Conservation (phyloP, 2,329 filamentous ascomycete genomes). For the Ceratocystis eucalypticola region DNA sequence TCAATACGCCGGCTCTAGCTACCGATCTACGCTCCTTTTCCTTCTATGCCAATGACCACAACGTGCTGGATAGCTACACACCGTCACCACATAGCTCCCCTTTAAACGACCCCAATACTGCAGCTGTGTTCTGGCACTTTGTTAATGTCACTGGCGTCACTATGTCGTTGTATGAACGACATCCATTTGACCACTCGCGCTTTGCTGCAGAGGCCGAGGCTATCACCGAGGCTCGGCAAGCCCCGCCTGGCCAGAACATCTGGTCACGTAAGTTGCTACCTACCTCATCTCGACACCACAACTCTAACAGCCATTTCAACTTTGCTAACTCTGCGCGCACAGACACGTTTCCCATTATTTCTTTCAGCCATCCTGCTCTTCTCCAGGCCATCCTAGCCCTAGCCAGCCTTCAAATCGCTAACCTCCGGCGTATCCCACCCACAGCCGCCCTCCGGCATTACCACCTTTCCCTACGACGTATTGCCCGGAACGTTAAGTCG, state of each 20-base stretch:
- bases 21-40: slow-evolving; percentile 38
- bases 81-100: slow-evolving; percentile 56
- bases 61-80: slow-evolving; percentile 50
- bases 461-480: slow-evolving; percentile 64
- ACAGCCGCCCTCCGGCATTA: slow-evolving; percentile 87
- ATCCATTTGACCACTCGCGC: slow-evolving; percentile 57
- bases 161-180: slow-evolving; percentile 76
- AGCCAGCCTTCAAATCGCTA: slow-evolving; percentile 75
- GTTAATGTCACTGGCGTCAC: slow-evolving; percentile 75
- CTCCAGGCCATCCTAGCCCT: slow-evolving; percentile 84
- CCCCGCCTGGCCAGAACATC: slow-evolving; percentile 49
- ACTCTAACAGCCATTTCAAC: background rate
- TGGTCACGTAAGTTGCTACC: slow-evolving; percentile 42
- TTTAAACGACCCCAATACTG: slow-evolving; percentile 64
- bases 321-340: background rate
- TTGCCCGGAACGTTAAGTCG: slow-evolving; percentile 62
- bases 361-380: slow-evolving; percentile 71
- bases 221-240: slow-evolving; percentile 22
- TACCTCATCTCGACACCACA: background rate
- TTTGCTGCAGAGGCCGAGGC: slow-evolving; percentile 43
- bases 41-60: slow-evolving; percentile 32
- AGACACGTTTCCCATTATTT: slow-evolving; percentile 72
- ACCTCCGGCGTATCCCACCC: slow-evolving; percentile 57
- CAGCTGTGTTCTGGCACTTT: slow-evolving; percentile 81
- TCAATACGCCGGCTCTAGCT: slow-evolving; percentile 28